Evolutionary conservation across 1,284 basidiomycete genomes (phyloP), one percentile per base, ranked within the genome.

Genomic region (Gymnopus androsaceus): DNA sequence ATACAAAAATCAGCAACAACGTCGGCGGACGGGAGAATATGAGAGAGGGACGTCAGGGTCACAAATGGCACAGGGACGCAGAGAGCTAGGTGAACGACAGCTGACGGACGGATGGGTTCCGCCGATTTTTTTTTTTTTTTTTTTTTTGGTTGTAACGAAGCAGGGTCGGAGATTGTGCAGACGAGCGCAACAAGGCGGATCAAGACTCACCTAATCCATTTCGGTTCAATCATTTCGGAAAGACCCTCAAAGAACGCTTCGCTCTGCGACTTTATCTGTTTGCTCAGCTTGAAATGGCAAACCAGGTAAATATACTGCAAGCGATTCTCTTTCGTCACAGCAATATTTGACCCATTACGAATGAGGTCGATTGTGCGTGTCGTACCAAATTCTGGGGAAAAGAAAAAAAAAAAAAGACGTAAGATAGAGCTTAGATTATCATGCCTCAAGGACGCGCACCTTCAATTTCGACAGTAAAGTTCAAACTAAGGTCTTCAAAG

Each of bases 221-320:
- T 91, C 1, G 83, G 83, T 61, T 95, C 89, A 67, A 97, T 90
- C 72, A 97, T 88, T 64, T 95, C 91, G 8, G 86, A 88, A 36
- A 97, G 72, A 1, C 95, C 94, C 53, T 91, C 85, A 61, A 93
- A 93, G 72, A 94, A 90, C 3, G 85, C 93, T 47, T 86, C 82
- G 65, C 88, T 93, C 74, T 99, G 96, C 55, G 75, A 73, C 63
- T 85, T 87, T 65, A 99, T 96, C 73, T 98, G 95, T 63, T 82
- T 85, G 67, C 87, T 94, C 25, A 99, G 80, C 48, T 88, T 89
- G 70, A 95, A 95, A 70, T 95, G 88, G 54, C 93, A 92, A 23
- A 98, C 84, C 14, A 94, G 82, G 65, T 92, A 89, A 63, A 99
- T 98, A 71, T 98, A 95, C 67, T 89, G 86, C 55, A 97, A 80